Conservation (phyloP, 768 basidiomycete species). For the Boletales sp. region DNA sequence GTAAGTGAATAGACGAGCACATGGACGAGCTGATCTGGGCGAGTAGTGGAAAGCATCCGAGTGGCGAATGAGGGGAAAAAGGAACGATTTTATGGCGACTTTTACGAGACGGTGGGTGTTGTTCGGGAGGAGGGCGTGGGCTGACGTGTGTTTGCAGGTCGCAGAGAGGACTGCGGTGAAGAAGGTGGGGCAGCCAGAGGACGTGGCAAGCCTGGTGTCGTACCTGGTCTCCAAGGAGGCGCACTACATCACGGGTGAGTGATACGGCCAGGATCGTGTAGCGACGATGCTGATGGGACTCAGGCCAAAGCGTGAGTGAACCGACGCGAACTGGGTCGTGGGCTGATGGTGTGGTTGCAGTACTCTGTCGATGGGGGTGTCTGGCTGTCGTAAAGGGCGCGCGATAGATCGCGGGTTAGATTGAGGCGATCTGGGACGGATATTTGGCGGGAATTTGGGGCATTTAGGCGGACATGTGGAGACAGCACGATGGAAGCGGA, state of each 20-base stretch:
- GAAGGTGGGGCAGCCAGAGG: constrained; percentile 11
- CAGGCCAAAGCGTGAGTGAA: neutral
- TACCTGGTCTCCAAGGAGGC: constrained; percentile 31
- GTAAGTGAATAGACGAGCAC: no score
- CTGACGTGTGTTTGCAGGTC: neutral
- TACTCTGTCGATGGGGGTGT: constrained; percentile 12
- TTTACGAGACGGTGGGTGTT: no score
- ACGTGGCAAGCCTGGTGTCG: constrained; percentile 27
- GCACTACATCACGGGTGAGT: constrained; percentile 26
- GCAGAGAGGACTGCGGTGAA: neutral
- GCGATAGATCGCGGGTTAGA: constrained; percentile 20
- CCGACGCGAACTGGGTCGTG: no score
- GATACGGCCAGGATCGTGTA: no score
- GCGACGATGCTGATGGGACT: neutral
- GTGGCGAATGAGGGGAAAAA: neutral
- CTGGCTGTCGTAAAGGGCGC: constrained; percentile 1
- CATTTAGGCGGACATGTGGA: constrained; percentile 14
- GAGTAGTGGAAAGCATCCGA: no score
- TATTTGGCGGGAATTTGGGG: constrained; percentile 10
- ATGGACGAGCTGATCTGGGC: no score
- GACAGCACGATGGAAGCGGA: constrained; percentile 3
- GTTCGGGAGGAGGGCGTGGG: neutral
- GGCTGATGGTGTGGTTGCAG: no score
- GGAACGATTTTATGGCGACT: neutral
- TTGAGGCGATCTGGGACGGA: no score